Base-by-base conservation (phyloP, 202 grass and related monocot genomes). In the Carex arenaria region DNA sequence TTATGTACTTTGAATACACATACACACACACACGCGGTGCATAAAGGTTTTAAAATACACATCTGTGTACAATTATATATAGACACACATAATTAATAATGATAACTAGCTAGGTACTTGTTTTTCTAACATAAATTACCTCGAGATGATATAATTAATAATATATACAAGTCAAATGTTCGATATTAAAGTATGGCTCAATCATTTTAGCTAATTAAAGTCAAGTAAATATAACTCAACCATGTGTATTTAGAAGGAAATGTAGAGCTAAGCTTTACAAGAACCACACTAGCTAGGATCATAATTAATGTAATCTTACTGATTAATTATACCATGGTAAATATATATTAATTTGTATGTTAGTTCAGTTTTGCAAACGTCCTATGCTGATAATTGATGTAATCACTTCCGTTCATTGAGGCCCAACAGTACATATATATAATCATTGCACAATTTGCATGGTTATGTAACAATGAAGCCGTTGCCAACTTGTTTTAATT, bases 21-120 rank as follows among this genome's bases (percentile, higher is more conserved):
- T 38, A 38, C 1, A 38, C 36, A 40, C 28, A 79, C 26, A 0
- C 26, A 1, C 26, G 26, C 26, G 26, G 32, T 78, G 51, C 74
- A 53, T 14, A 10, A 47, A 22, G 13, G 20, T 15, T 43, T 52
- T 61, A 31, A 79, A 30, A 57, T 79, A 12, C 20, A 54, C 49
- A 79, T 79, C 36, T 79, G 56, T 61, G 56, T 59, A 49, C 20
- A 64, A 63, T 23, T 81, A 43, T 64, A 65, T 65, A 79, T 79
- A 82, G 23, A 83, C 18, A 70, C 14, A 82, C 51, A 67, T 13
- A 61, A 61, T 47, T 19, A 64, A 85, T 43, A 75, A 51, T 26
- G 26, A 22, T 53, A 18, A 12, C 72, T 20, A 34, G 73, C 72
- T 20, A 56, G 73, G 52, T 77, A 17, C 9, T 20, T 28, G 69